Conservation (phyloP, 169 alveolate genomes). For the Plasmodium gallinaceum region DNA sequence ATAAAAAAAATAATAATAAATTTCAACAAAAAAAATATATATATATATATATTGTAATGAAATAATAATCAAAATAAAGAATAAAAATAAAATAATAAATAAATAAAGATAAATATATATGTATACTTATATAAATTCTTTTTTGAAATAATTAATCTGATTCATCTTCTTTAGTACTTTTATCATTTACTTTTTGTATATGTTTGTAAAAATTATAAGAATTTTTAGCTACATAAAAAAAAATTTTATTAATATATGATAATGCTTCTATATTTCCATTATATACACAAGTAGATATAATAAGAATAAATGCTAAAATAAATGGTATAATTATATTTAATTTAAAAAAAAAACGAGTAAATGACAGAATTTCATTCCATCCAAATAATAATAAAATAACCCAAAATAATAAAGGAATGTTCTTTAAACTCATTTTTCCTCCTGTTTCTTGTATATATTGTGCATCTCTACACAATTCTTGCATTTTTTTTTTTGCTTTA, state of each 20-base stretch:
- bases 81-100: background rate
- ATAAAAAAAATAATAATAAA: background rate
- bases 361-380: slow-evolving; percentile 83
- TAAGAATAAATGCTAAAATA: slow-evolving; percentile 65
- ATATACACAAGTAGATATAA: slow-evolving; percentile 59
- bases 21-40: too few species aligned
- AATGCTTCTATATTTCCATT: slow-evolving; percentile 73
- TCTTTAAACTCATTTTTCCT: slow-evolving; percentile 80
- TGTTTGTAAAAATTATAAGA: slow-evolving; percentile 54
- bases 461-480: slow-evolving; percentile 78
- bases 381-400: slow-evolving; percentile 80
- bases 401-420: slow-evolving; percentile 86
- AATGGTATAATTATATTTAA: slow-evolving; percentile 82
- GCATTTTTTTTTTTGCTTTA: slow-evolving; percentile 71
- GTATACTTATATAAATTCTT: background rate
- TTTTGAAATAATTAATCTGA: background rate
- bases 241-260: slow-evolving; percentile 32
- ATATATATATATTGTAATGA: too few species aligned
- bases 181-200: slow-evolving; percentile 28
- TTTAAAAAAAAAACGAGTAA: slow-evolving; percentile 77
- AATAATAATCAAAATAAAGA: background rate
- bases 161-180: slow-evolving; percentile 1
- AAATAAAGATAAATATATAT: background rate
- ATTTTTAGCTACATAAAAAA: slow-evolving; percentile 36
- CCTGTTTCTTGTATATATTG: slow-evolving; percentile 78